phyloP scores from a whole-genome alignment of 2,329 filamentous ascomycete genomes.

The Ophiostoma pallidulum region DNA sequence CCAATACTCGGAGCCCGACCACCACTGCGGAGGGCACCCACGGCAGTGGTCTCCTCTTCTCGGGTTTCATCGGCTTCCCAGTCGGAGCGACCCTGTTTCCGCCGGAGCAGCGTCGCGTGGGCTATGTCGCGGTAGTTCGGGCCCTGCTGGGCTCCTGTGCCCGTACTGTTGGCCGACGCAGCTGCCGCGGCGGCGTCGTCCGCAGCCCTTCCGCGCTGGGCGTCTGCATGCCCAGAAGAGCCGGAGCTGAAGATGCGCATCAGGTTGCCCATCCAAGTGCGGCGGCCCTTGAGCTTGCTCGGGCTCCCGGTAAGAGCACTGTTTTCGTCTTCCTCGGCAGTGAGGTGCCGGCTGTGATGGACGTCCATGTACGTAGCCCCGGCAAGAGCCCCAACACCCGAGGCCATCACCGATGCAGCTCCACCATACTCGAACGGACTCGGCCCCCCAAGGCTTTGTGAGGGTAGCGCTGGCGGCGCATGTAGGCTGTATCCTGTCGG shows the following conservation, averaged over 20 bases:
- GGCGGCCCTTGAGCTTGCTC: constrained; percentile 45
- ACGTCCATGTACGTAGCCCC: neutral
- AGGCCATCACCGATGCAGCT: constrained; percentile 2
- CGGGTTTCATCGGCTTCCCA: constrained; percentile 51
- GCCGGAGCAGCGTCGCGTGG: constrained; percentile 35
- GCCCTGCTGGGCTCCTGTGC: constrained; percentile 18
- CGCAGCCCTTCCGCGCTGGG: too few relatives aligned
- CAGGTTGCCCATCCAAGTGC: constrained; percentile 61
- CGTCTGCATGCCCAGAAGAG: constrained; percentile 9
- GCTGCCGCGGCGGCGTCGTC: neutral
- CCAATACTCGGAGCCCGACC: constrained; percentile 6
- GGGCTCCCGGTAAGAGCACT: constrained; percentile 38
- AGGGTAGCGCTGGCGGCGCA: neutral
- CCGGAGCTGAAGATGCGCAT: constrained; percentile 46
- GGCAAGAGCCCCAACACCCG: neutral
- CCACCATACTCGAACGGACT: neutral
- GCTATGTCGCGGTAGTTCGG: constrained; percentile 28
- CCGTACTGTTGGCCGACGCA: constrained; percentile 1
- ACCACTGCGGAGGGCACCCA: constrained; percentile 12
- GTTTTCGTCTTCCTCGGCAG: constrained; percentile 22
- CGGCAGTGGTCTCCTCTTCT: constrained; percentile 23
- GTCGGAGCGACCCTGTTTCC: constrained; percentile 46
- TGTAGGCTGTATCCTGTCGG: neutral
- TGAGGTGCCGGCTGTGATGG: neutral
- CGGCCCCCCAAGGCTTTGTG: neutral